These are phyloP conservation scores for Heterococcus sp. DNA, from an alignment of 108 stramenopile genomes.

Conservation along the genomic window DNA sequence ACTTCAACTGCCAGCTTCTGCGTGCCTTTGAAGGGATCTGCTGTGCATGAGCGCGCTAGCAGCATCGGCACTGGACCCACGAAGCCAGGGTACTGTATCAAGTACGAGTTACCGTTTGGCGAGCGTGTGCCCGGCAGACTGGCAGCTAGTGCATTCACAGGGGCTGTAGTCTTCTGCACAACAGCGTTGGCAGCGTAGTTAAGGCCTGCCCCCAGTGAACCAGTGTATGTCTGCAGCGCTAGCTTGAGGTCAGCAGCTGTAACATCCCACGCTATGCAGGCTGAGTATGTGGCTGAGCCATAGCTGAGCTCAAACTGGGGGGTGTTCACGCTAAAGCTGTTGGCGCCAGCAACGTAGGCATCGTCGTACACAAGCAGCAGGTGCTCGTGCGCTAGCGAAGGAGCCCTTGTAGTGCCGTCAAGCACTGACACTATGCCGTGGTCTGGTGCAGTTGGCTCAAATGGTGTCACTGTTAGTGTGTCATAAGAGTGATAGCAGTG, in stretches of 20 bases:
- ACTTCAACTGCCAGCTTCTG: background rate
- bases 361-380: constrained; percentile 32
- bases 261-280: constrained; percentile 52
- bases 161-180: background rate
- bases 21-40: background rate
- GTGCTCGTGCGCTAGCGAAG: background rate
- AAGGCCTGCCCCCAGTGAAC: background rate
- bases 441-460: too few species aligned
- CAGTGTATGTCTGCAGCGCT: background rate
- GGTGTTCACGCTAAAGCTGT: constrained; percentile 11
- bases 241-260: constrained; percentile 14
- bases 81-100: constrained; percentile 43
- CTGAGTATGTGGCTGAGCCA: constrained; percentile 5
- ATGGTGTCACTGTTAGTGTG: too few species aligned
- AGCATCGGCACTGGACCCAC: constrained; percentile 8
- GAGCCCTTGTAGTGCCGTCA: too few species aligned
- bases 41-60: too few species aligned
- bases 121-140: constrained; percentile 15
- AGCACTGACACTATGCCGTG: too few species aligned
- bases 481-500: background rate
- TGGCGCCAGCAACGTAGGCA: constrained; percentile 11
- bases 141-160: background rate
- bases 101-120: constrained; percentile 50
- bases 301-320: constrained; percentile 20
- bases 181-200: background rate